phyloP scores from a whole-genome alignment of 495 filamentous ascomycete species.

The Neurospora cerealis region DNA sequence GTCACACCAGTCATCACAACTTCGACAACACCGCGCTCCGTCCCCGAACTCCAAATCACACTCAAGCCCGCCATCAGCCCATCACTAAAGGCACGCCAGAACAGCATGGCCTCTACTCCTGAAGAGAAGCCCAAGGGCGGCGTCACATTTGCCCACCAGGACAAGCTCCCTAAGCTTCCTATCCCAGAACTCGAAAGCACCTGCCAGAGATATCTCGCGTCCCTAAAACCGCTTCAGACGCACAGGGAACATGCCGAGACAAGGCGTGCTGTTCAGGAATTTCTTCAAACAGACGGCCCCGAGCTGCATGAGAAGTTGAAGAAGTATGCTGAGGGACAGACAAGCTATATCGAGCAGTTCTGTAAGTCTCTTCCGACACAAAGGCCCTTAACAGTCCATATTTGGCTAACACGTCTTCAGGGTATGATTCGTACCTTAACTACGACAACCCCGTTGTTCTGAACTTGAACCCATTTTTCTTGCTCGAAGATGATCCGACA shows the following conservation, averaged over 20 bases:
- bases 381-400: slow-evolving; percentile 1
- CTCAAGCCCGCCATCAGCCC: slow-evolving; percentile 20
- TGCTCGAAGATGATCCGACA: slow-evolving; percentile 95
- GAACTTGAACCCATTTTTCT: slow-evolving; percentile 95
- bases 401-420: slow-evolving; percentile 32
- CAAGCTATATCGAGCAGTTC: slow-evolving; percentile 98
- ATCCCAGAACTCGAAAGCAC: slow-evolving; percentile 85
- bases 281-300: slow-evolving; percentile 73
- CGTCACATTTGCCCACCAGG: slow-evolving; percentile 82
- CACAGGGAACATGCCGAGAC: slow-evolving; percentile 77
- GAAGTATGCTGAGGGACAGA: slow-evolving; percentile 85
- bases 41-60: slow-evolving; percentile 18
- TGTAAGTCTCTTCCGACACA: slow-evolving; percentile 50
- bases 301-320: slow-evolving; percentile 81
- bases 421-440: slow-evolving; percentile 98
- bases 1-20: slow-evolving; percentile 14
- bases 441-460: slow-evolving; percentile 96
- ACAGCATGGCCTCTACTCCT: slow-evolving; percentile 23
- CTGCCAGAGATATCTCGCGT: slow-evolving; percentile 68
- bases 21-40: slow-evolving; percentile 14
- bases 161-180: slow-evolving; percentile 81
- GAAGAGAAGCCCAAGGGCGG: slow-evolving; percentile 44
- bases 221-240: slow-evolving; percentile 74
- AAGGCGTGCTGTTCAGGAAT: slow-evolving; percentile 70
- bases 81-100: slow-evolving; percentile 16